phyloP scores from a whole-genome alignment of 495 filamentous ascomycete genomes.

The Penicillium ochrochloron region DNA sequence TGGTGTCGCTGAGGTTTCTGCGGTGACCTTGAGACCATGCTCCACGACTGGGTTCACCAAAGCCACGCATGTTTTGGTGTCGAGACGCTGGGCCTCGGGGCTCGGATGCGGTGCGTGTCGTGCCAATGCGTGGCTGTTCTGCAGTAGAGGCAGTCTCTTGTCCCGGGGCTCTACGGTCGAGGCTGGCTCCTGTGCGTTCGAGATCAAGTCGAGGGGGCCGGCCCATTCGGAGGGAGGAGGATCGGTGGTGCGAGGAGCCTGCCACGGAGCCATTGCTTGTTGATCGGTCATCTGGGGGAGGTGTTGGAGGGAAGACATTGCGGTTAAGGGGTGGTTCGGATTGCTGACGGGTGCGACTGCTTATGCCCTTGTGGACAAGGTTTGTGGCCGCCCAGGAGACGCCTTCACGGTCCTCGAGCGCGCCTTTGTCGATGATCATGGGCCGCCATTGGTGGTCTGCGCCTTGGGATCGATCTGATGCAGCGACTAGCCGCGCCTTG shows the following conservation, averaged over 20 bases:
- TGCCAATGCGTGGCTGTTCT: slow-evolving; percentile 55
- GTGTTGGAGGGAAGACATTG: slow-evolving; percentile 93
- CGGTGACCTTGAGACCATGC: slow-evolving; percentile 34
- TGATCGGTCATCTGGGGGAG: slow-evolving; percentile 83
- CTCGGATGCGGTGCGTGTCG: slow-evolving; percentile 59
- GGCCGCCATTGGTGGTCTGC: slow-evolving; percentile 34
- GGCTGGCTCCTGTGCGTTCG: slow-evolving; percentile 38
- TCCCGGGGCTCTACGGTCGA: slow-evolving; percentile 31
- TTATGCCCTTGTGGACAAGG: slow-evolving; percentile 81
- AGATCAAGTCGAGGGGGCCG: slow-evolving; percentile 49
- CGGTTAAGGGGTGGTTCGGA: slow-evolving; percentile 83
- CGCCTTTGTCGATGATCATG: slow-evolving; percentile 31
- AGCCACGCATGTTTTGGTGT: slow-evolving; percentile 33
- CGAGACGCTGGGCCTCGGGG: slow-evolving; percentile 47
- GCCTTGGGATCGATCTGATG: slow-evolving; percentile 65
- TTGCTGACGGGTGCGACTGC: slow-evolving; percentile 76
- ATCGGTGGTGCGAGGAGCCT: slow-evolving; percentile 24
- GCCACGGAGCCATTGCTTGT: slow-evolving; percentile 23
- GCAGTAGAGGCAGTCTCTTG: slow-evolving; percentile 21
- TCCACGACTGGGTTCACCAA: slow-evolving; percentile 23
- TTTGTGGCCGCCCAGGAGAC: slow-evolving; percentile 91
- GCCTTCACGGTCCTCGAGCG: slow-evolving; percentile 77
- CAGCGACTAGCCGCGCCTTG: slow-evolving; percentile 90
- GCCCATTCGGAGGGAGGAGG: slow-evolving; percentile 37
- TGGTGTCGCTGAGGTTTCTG: slow-evolving; percentile 40